Percentiles rank a stretch among this genome's conserved stretches.
Conservation (phyloP, 257 asterid species). For the Coffea canephora region DNA sequence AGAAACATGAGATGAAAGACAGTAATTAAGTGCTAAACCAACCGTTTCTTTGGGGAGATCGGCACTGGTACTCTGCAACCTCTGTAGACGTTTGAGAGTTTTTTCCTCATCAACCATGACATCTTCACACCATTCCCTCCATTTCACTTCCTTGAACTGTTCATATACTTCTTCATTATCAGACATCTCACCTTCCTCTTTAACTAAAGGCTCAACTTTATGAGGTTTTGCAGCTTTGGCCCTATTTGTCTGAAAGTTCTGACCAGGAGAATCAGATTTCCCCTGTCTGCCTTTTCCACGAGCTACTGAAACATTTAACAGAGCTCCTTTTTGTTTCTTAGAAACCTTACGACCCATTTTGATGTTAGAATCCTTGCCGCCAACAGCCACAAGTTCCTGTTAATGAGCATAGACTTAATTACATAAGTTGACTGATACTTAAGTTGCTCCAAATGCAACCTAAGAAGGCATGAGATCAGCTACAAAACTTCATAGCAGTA, state of each 20-base stretch:
- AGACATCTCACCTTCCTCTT: constrained; percentile 99
- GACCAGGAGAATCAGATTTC: constrained; percentile 52
- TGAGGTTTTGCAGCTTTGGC: constrained; percentile 58
- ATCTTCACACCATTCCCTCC: constrained; percentile 99
- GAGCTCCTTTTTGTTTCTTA: constrained; percentile 65
- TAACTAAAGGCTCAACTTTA: constrained; percentile 74
- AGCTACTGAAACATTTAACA: constrained; percentile 22
- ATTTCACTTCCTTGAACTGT: constrained; percentile 96
- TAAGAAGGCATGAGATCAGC: not conserved
- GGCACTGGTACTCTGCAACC: constrained; percentile 83
- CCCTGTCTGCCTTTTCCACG: constrained; percentile 58
- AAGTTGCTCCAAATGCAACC: not conserved
- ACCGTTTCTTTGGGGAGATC: constrained; percentile 94
- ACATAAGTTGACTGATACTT: constrained; percentile 11
- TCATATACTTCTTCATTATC: constrained; percentile 88
- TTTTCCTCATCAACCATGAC: constrained; percentile 79
- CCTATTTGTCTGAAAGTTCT: constrained; percentile 38
- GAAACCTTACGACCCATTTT: constrained; percentile 71
- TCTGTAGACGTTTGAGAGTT: constrained; percentile 85
- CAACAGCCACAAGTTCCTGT: constrained; percentile 86
- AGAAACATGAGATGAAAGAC: constrained; percentile 12
- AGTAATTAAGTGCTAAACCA: constrained; percentile 8
- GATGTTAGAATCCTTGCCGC: constrained; percentile 56
- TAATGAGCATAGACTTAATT: constrained; percentile 21
- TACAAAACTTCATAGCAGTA: not conserved